Base-by-base conservation (phyloP, 2,329 filamentous ascomycete genomes). In the Colletotrichum plurivorum region DNA sequence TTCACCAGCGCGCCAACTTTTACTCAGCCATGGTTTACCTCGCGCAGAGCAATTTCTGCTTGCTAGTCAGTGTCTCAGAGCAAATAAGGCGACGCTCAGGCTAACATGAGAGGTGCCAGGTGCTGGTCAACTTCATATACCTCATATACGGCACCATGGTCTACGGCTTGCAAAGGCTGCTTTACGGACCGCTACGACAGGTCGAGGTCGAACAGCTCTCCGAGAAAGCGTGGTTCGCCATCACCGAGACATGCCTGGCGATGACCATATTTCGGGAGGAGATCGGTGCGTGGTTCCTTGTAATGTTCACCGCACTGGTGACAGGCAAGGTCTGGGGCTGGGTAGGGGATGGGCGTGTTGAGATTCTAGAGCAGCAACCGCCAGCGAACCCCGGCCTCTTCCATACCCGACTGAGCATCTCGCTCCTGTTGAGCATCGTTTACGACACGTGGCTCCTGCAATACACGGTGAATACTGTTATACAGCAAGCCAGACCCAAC, bases 181-280 rank as follows among this genome's bases (percentile, higher is more conserved):
- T 97, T 78, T 99, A 95, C 77, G 96, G 96, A 70, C 91, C 90
- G 18, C 89, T 99, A 22, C 94, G 97, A 73, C 92, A 94, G 27
- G 94, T 97, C 84, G 96, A 99, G 84, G 93, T 96, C 75, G 97
- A 99, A 81, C 95, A 98, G 79, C 89, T 99, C 15, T 98, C 97
- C 78, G 96, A 99, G 81, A 95, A 95, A 81, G 95, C 93, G 57
- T 99, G 97, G 97, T 98, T 98, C 78, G 95, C 96, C 46, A 93
- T 98, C 48, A 97, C 95, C 54, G 96, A 99, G 83, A 99, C 96
- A 72, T 94, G 95, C 77, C 86, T 99, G 72, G 96, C 96, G 36
- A 98, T 99, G 95, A 98, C 96, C 36, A 97, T 97, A 73, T 98
- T 99, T 81, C 88, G 96, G 52, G 96, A 98, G 72, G 95, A 98